These are phyloP conservation scores for Colletotrichum costaricense DNA, from an alignment of 2,329 filamentous ascomycete genomes.

Conservation along the genomic window DNA sequence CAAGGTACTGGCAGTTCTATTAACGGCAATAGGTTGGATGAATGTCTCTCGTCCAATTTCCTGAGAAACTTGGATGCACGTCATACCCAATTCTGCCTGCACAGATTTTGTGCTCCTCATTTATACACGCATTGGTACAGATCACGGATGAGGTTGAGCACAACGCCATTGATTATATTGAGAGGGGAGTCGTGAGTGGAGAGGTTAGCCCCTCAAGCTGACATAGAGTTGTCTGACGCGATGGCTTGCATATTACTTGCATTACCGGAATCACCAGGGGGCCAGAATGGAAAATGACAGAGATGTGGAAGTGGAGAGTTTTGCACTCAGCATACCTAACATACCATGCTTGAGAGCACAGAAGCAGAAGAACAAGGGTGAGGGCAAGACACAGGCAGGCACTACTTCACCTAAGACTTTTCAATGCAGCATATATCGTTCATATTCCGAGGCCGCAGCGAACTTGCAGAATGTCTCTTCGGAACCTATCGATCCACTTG, in stretches of 20 bases:
- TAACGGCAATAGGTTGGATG: not conserved
- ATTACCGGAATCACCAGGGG: conserved; percentile 6
- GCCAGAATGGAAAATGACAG: not conserved
- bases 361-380: not conserved
- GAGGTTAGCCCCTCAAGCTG: not conserved
- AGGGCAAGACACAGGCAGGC: not conserved
- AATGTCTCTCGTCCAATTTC: not conserved
- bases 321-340: not conserved
- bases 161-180: not conserved
- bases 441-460: not conserved
- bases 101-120: not conserved
- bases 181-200: not conserved
- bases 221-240: conserved; percentile 1
- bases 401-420: not conserved
- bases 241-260: conserved; percentile 21
- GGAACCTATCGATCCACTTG: not conserved
- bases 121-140: not conserved
- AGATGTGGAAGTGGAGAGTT: not conserved
- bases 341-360: not conserved
- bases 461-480: not conserved
- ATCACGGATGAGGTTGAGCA: not conserved
- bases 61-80: not conserved
- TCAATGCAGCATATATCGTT: not conserved
- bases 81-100: not conserved
- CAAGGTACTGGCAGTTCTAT: conserved; percentile 19